Base-by-base conservation (phyloP, 495 filamentous ascomycete species). In the Rhizodiscina lignyota region DNA sequence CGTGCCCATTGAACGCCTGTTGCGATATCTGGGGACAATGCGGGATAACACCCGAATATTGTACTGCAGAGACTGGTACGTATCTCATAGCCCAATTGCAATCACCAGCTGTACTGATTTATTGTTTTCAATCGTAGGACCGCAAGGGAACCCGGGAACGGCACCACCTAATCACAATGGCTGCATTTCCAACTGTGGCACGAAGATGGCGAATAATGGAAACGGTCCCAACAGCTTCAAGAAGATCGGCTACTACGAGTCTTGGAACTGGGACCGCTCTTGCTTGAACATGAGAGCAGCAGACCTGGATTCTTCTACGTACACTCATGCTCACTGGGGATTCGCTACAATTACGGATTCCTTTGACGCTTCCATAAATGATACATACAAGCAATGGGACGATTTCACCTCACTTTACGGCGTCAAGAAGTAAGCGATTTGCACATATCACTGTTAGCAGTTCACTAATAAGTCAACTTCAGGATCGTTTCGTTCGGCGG, bases 111-210 rank as follows among this genome's bases (percentile, higher is more conserved):
- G n/a, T n/a, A n/a, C n/a, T n/a, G n/a, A n/a, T n/a, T n/a, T n/a
- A n/a, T n/a, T n/a, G n/a, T n/a, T n/a, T n/a, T n/a, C n/a, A n/a
- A n/a, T n/a, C n/a, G n/a, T n/a, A n/a, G n/a, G n/a, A n/a, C n/a
- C n/a, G n/a, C n/a, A n/a, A n/a, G n/a, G n/a, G n/a, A n/a, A n/a
- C n/a, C 63, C 63, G 0, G 64, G 64, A 0, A 62, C 59, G 0
- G 38, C 55, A 1, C 19, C 40, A 15, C 30, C 36, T 0, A 49
- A 43, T 20, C 55, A 46, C 0, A 54, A 62, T 39, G 60, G 61
- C 8, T 70, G 66, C 48, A 60, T 66, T 21, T 62, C 49, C 15
- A 63, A 62, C 44, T 70, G 64, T 39, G 65, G 62, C 5, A 56
- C 42, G 4, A 40, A 58, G 4, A 51, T 67, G 10, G 47, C 50